A percentile compares a stretch with the other conserved stretches of the same genome.
phyloP scores from a whole-genome alignment of 148 eudicot species.

The Dianthus caryophyllus region DNA sequence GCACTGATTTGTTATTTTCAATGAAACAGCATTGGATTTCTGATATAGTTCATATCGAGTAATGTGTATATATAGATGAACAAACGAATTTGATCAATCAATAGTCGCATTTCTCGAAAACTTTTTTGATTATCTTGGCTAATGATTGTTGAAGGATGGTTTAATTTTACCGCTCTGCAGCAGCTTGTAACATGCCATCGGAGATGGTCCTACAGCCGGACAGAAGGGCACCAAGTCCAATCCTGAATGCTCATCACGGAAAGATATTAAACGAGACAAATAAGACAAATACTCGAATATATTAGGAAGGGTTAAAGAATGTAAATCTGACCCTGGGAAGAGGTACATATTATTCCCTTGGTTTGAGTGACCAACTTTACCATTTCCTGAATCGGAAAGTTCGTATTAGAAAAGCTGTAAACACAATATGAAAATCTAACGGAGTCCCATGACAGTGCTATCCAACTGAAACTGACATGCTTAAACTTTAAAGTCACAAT shows the following conservation, averaged over 20 bases:
- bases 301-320: not conserved
- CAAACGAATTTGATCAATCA: not conserved
- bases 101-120: not conserved
- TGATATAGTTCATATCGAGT: not conserved
- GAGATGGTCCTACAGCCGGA: constrained; percentile 76
- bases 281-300: not conserved
- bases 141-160: not conserved
- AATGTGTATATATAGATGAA: not conserved
- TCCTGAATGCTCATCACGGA: constrained; percentile 39
- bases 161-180: constrained; percentile 76
- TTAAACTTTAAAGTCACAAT: not conserved
- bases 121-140: not conserved
- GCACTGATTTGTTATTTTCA: not conserved
- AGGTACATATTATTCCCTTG: constrained; percentile 99
- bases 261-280: constrained; percentile 4
- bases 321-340: constrained; percentile 81
- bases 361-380: constrained; percentile 74
- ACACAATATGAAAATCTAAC: not conserved
- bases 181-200: constrained; percentile 99
- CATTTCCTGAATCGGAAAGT: constrained; percentile 54
- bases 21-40: not conserved
- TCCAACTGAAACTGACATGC: not conserved
- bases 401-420: constrained; percentile 5
- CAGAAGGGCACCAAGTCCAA: constrained; percentile 94
- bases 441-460: not conserved